Conservation (phyloP, 1,139 yeast species). For the Oligophagozyma castellii region DNA sequence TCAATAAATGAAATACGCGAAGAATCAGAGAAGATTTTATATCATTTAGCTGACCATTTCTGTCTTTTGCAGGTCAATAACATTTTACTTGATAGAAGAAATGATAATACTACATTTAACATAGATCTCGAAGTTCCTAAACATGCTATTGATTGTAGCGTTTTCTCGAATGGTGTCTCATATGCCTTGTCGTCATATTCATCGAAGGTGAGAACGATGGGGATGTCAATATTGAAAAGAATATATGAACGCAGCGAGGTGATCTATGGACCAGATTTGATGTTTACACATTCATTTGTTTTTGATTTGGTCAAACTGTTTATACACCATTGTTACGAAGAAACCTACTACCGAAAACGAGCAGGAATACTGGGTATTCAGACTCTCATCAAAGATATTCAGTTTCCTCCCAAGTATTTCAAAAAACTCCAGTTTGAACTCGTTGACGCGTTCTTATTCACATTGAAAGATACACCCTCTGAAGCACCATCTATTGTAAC, state of each 20-base stretch:
- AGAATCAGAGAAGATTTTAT: constrained; percentile 49
- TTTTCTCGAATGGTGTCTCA: constrained; percentile 60
- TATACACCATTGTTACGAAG: constrained; percentile 85
- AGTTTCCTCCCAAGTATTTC: constrained; percentile 61
- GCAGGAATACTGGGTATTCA: constrained; percentile 84
- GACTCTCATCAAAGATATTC: constrained; percentile 54
- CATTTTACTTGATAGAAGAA: constrained; percentile 56
- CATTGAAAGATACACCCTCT: constrained; percentile 76
- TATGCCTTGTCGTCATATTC: constrained; percentile 74
- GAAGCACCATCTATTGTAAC: constrained; percentile 78
- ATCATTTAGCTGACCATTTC: constrained; percentile 65
- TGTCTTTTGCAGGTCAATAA: constrained; percentile 65
- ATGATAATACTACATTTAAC: constrained; percentile 56
- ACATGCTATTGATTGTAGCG: constrained; percentile 53
- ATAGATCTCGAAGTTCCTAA: constrained; percentile 72
- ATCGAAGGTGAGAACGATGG: constrained; percentile 54
- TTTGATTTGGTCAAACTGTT: constrained; percentile 68
- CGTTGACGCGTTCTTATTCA: constrained; percentile 76
- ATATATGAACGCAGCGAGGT: constrained; percentile 50
- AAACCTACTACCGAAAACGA: constrained; percentile 66
- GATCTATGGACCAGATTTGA: constrained; percentile 58
- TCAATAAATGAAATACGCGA: constrained; percentile 63
- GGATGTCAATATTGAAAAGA: constrained; percentile 49
- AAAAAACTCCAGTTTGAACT: constrained; percentile 70
- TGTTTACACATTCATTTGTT: constrained; percentile 60